A percentile compares a stretch with the other conserved stretches of the same genome.
Conservation (phyloP, 2,329 filamentous ascomycete species). For the Rhexocercosporidium sp. region DNA sequence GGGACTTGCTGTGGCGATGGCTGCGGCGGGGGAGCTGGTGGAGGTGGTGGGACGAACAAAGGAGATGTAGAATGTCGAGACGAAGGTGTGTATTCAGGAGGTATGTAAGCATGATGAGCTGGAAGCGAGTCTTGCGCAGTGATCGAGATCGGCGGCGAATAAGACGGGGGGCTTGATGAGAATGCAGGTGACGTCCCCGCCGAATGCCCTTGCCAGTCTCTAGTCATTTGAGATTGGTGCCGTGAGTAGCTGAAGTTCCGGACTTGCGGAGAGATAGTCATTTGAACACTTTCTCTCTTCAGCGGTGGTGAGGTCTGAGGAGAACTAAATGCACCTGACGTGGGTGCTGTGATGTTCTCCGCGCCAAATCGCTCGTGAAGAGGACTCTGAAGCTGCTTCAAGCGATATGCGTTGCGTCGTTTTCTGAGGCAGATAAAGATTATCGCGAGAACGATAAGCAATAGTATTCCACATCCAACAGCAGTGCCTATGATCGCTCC, state of each 20-base stretch:
- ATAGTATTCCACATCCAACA: constrained; percentile 26
- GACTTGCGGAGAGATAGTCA: constrained; percentile 8
- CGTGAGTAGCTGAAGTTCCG: constrained; percentile 14
- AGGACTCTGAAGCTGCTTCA: constrained; percentile 27
- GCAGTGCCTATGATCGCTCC: constrained; percentile 37
- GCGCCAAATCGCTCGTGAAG: constrained; percentile 39
- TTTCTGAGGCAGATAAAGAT: constrained; percentile 31
- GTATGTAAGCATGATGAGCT: constrained; percentile 34
- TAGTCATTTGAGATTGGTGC: constrained; percentile 9
- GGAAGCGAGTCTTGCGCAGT: constrained; percentile 21
- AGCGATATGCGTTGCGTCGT: constrained; percentile 13
- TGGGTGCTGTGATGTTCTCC: constrained; percentile 35
- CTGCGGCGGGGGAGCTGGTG: neutral
- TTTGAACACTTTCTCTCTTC: constrained; percentile 11
- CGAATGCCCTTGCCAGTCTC: constrained; percentile 13
- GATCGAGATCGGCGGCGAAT: constrained; percentile 7
- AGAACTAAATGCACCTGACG: constrained; percentile 16
- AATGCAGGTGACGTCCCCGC: neutral
- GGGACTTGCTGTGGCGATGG: constrained; percentile 3
- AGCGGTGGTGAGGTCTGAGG: constrained; percentile 18
- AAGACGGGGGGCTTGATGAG: constrained; percentile 12
- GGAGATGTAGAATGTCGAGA: constrained; percentile 11
- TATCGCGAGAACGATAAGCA: constrained; percentile 25
- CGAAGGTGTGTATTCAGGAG: constrained; percentile 16
- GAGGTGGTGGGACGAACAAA: neutral